Conservation (phyloP, 2,329 filamentous ascomycete genomes). For the Didymella glomerata region DNA sequence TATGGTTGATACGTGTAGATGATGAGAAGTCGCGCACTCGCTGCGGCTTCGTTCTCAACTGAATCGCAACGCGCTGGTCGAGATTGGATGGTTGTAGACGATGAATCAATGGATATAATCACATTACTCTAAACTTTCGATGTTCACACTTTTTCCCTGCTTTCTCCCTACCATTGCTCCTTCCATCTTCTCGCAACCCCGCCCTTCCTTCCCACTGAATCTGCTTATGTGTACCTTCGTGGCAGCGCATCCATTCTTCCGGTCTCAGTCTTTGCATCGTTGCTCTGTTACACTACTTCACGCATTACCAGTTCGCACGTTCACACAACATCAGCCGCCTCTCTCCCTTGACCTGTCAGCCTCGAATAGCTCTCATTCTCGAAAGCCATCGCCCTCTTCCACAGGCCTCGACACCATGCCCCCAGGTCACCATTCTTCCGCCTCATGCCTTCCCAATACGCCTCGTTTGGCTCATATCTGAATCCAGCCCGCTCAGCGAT, state of each 20-base stretch:
- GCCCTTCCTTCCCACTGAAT: neutral
- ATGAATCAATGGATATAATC: conserved; percentile 23
- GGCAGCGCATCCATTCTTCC: neutral
- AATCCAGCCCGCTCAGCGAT: neutral
- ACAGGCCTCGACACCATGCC: conserved; percentile 8
- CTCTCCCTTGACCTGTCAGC: neutral
- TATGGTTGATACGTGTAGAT: conserved; percentile 19
- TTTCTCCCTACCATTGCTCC: neutral
- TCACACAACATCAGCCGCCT: neutral
- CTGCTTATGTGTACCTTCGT: neutral
- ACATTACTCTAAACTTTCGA: neutral
- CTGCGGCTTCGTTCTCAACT: conserved; percentile 19
- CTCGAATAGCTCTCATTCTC: neutral
- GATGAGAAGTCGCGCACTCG: conserved; percentile 15
- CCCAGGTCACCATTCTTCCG: conserved; percentile 15
- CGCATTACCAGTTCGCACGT: neutral
- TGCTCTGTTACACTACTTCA: neutral
- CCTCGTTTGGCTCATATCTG: conserved; percentile 1
- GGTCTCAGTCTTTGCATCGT: no score
- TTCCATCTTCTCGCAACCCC: no score
- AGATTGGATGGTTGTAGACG: conserved; percentile 24
- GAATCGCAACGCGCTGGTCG: conserved; percentile 25
- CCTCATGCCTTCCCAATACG: conserved; percentile 22
- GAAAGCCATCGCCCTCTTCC: neutral
- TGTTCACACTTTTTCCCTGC: neutral